Evolutionary conservation across 2,329 filamentous ascomycete species (phyloP).

Genomic region (Colletotrichum siamense): DNA sequence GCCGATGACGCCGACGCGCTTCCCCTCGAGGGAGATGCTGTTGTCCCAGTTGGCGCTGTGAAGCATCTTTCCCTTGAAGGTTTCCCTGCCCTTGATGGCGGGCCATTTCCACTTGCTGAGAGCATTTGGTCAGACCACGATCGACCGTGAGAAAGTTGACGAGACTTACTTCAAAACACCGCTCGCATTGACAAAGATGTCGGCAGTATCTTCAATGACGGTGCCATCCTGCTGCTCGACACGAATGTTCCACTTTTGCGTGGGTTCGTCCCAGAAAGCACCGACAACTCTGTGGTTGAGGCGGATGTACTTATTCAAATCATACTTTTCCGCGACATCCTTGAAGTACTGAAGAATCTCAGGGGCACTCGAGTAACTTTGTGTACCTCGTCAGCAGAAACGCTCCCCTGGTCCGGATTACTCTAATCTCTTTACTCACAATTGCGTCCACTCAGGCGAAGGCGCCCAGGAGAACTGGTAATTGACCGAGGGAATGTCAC

Average conservation of each 20-base stretch:
- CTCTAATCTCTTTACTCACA: neutral
- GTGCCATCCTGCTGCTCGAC: conserved; percentile 15
- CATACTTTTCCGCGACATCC: conserved; percentile 26
- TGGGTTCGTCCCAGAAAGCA: conserved; percentile 28
- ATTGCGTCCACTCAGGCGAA: conserved; percentile 1
- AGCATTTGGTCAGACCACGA: neutral
- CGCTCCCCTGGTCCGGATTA: too few relatives aligned
- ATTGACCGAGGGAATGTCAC: conserved; percentile 28
- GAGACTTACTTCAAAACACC: conserved; percentile 47
- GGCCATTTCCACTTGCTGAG: conserved; percentile 33
- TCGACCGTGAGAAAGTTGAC: neutral
- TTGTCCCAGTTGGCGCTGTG: conserved; percentile 36
- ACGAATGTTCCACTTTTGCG: conserved; percentile 23
- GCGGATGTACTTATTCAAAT: conserved; percentile 25
- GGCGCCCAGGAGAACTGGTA: conserved; percentile 24
- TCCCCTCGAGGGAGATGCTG: conserved; percentile 26
- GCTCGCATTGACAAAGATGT: conserved; percentile 37
- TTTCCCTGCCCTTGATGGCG: conserved; percentile 31
- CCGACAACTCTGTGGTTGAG: conserved; percentile 24
- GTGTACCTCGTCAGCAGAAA: neutral
- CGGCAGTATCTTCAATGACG: conserved; percentile 19
- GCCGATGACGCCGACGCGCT: conserved; percentile 33
- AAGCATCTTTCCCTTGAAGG: conserved; percentile 32
- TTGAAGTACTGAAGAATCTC: conserved; percentile 30
- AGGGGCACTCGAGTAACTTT: conserved; percentile 23